phyloP scores from a whole-genome alignment of 768 basidiomycete genomes.

The Ramaria sp. region DNA sequence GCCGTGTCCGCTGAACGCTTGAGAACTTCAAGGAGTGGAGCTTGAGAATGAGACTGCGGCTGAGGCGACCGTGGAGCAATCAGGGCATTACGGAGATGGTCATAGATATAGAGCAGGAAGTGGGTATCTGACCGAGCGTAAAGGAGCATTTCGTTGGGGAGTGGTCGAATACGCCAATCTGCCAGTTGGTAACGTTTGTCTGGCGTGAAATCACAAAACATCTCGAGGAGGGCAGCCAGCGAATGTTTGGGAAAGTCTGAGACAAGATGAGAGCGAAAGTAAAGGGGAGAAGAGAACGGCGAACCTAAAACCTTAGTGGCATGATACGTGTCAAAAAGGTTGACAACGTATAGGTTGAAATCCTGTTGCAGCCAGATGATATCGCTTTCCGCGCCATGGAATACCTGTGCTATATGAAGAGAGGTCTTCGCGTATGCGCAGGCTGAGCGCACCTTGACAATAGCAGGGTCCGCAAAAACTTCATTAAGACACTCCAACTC shows the following conservation, averaged over 20 bases:
- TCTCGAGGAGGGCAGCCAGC: conserved; percentile 72
- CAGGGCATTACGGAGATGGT: conserved; percentile 79
- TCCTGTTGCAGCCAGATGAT: conserved; percentile 95
- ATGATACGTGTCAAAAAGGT: conserved; percentile 95
- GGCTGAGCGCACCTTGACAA: conserved; percentile 58
- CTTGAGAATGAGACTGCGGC: conserved; percentile 61
- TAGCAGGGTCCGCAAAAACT: conserved; percentile 71
- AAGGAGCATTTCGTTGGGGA: conserved; percentile 78
- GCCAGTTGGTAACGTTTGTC: conserved; percentile 97
- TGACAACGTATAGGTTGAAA: conserved; percentile 88
- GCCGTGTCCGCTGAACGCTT: conserved; percentile 66
- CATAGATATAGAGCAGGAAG: conserved; percentile 87
- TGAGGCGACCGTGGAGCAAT: conserved; percentile 87
- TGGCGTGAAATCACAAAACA: conserved; percentile 81
- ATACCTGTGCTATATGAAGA: conserved; percentile 39
- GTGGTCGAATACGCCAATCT: conserved; percentile 92
- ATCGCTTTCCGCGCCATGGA: conserved; percentile 93
- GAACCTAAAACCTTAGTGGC: conserved; percentile 78
- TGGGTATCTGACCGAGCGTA: conserved; percentile 98
- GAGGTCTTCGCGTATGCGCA: background rate
- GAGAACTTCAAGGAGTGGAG: conserved; percentile 54
- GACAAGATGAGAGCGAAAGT: background rate
- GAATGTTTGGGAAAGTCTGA: conserved; percentile 76
- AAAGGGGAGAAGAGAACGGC: background rate
- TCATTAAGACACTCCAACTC: conserved; percentile 69